Base-by-base conservation (phyloP, 2,329 filamentous ascomycete genomes). In the Clarireedia homoeocarpa region DNA sequence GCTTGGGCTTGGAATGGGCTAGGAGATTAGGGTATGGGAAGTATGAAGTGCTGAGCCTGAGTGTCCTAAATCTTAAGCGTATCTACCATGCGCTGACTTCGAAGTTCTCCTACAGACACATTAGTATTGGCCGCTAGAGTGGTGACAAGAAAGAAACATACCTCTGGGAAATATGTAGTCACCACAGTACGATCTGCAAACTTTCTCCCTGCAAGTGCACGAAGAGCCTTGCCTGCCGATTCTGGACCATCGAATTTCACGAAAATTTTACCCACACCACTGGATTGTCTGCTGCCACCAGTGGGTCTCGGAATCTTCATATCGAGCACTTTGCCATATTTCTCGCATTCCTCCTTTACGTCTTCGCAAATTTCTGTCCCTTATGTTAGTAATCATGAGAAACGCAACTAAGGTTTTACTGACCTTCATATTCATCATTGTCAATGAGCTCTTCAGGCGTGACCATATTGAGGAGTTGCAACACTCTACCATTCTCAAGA, bases 391-490 rank as follows among this genome's bases (percentile, higher is more conserved):
- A 34, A 34, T 34, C 10, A 34, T 34, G 4, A 34, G 30, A 12
- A 34, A 12, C 10, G 9, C 10, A 10, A 5, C 30, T 4, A 34
- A 34, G 10, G 12, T 14, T 34, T 34, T 51, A 57, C 76, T 68
- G 79, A 91, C 92, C 92, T 73, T 96, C 89, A 67, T 96, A 97
- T 67, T 99, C 94, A 38, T 97, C 91, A 51, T 85, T 85, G 69
- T 97, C 91, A 73, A 96, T 84, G 24, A 99, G 77, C 73, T 99
- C 94, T 66, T 99, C 94, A 0, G 91, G 80, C 0, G 94, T 99
- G 38, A 99, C 92, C 94, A 99, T 99, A 76, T 99, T 99, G 68
- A 99, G 82, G 59, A 99, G 77, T 73, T 96, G 92, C 59, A 99
- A 71, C 15, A 99, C 92, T 55, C 89, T 83, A 62, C 88, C 88